Conservation (phyloP, 768 basidiomycete species). For the Artomyces pyxidatus region DNA sequence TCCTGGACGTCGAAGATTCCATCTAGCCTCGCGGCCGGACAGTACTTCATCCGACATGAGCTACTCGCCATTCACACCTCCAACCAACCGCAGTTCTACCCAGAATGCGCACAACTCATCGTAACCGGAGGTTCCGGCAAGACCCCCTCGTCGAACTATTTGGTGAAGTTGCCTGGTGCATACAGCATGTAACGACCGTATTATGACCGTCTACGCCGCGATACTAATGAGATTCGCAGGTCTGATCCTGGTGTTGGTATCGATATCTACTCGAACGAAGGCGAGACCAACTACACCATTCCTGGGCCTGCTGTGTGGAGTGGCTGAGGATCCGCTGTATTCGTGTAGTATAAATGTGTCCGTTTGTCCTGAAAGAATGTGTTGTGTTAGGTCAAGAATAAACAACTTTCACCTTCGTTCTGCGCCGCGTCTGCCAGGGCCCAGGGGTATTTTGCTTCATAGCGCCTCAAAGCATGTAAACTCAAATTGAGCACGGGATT, state of each 20-base stretch:
- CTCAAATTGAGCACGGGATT: too few relatives aligned
- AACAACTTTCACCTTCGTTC: too few relatives aligned
- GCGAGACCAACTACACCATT: slow-evolving; percentile 27
- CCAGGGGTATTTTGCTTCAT: too few relatives aligned
- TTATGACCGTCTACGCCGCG: background rate
- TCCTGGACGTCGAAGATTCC: slow-evolving; percentile 21
- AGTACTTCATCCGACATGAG: slow-evolving; percentile 17
- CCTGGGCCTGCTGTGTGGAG: slow-evolving; percentile 18
- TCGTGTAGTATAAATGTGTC: too few relatives aligned
- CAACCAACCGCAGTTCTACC: slow-evolving; percentile 30
- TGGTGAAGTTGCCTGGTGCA: slow-evolving; percentile 21
- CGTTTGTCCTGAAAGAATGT: too few relatives aligned
- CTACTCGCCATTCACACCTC: slow-evolving; percentile 28
- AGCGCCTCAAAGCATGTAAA: too few relatives aligned
- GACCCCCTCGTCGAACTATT: slow-evolving; percentile 12
- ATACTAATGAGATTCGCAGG: slow-evolving; percentile 12
- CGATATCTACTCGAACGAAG: slow-evolving; percentile 24
- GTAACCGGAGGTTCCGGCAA: slow-evolving; percentile 17
- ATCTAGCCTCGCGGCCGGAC: slow-evolving; percentile 11
- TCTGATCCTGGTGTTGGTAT: slow-evolving; percentile 25
- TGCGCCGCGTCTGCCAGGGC: too few relatives aligned
- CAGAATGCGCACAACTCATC: slow-evolving; percentile 25
- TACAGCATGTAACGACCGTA: slow-evolving; percentile 10
- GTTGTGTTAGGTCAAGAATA: too few relatives aligned
- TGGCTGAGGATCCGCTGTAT: slow-evolving; percentile 1